A percentile compares a stretch with the other conserved stretches of the same genome.
Evolutionary conservation across 371 early-diverging fungal species (phyloP).

Genomic region (Saksenaea vasiformis): DNA sequence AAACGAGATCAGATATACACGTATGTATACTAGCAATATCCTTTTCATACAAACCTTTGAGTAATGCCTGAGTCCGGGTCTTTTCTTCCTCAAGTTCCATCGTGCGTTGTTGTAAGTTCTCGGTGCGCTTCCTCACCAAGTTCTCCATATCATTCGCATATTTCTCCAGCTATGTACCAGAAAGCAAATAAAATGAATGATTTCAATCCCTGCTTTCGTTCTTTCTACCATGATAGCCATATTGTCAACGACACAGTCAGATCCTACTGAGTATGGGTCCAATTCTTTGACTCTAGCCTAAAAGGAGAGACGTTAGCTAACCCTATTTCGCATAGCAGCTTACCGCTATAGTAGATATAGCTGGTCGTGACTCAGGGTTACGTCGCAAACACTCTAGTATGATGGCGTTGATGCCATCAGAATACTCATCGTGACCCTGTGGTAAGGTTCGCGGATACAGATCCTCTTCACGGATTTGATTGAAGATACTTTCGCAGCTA

Average conservation of each 20-base stretch:
- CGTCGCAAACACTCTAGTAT: slow-evolving; percentile 36
- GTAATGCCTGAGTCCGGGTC: slow-evolving; percentile 36
- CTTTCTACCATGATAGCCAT: slow-evolving; percentile 47
- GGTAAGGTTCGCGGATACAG: slow-evolving; percentile 26
- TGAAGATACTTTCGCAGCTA: slow-evolving; percentile 19
- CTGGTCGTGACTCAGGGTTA: slow-evolving; percentile 33
- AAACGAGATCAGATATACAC: neutral
- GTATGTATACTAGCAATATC: neutral
- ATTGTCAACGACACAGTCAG: slow-evolving; percentile 48
- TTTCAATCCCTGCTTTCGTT: neutral
- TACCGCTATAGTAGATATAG: slow-evolving; percentile 35
- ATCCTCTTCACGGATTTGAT: slow-evolving; percentile 24
- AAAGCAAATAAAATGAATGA: neutral
- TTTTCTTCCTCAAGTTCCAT: slow-evolving; percentile 53
- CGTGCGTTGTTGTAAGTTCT: slow-evolving; percentile 51
- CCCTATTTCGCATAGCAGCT: neutral
- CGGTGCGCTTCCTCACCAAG: slow-evolving; percentile 47
- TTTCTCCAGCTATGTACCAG: slow-evolving; percentile 37
- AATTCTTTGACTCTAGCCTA: slow-evolving; percentile 40
- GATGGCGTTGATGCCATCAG: slow-evolving; percentile 40
- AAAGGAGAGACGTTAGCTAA: neutral
- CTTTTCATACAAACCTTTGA: slow-evolving; percentile 24
- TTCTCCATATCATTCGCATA: slow-evolving; percentile 59
- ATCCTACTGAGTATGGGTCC: slow-evolving; percentile 43
- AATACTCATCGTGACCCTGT: slow-evolving; percentile 35